Evolutionary conservation across 176 grass and related monocot species (phyloP).

Genomic region (Avena eriantha): DNA sequence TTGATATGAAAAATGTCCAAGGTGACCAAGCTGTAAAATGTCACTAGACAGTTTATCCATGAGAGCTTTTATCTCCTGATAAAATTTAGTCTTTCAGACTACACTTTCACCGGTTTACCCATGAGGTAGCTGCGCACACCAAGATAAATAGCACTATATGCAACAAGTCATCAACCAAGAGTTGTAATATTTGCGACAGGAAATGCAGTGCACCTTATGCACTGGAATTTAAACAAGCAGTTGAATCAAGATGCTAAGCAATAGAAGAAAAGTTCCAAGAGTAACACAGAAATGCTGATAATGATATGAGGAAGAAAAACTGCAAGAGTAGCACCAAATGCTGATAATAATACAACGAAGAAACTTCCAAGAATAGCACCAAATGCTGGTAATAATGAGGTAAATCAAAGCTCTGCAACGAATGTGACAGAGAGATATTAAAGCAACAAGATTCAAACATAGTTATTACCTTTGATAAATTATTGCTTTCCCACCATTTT

Average conservation of each 20-base stretch:
- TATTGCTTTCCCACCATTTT: background rate
- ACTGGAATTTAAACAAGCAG: background rate
- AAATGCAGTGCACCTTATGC: constrained; percentile 1
- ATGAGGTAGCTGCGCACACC: background rate
- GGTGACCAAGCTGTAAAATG: background rate
- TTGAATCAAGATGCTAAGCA: background rate
- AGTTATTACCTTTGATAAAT: constrained; percentile 8
- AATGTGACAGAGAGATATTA: constrained; percentile 3
- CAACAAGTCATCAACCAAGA: constrained; percentile 13
- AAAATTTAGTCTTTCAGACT: background rate
- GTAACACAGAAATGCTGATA: background rate
- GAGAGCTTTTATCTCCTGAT: too few species aligned
- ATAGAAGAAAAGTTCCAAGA: background rate
- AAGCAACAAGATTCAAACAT: background rate
- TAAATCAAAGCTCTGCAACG: background rate
- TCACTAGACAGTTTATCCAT: too few species aligned
- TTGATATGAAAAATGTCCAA: background rate
- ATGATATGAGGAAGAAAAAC: background rate
- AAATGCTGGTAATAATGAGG: background rate
- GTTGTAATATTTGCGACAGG: background rate
- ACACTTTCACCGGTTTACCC: constrained; percentile 7
- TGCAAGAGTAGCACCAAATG: constrained; percentile 14
- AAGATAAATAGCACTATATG: constrained; percentile 24
- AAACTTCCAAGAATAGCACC: background rate
- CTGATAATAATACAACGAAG: background rate